Evolutionary conservation across 768 basidiomycete species (phyloP).

Genomic region (Tylopilus sp.): DNA sequence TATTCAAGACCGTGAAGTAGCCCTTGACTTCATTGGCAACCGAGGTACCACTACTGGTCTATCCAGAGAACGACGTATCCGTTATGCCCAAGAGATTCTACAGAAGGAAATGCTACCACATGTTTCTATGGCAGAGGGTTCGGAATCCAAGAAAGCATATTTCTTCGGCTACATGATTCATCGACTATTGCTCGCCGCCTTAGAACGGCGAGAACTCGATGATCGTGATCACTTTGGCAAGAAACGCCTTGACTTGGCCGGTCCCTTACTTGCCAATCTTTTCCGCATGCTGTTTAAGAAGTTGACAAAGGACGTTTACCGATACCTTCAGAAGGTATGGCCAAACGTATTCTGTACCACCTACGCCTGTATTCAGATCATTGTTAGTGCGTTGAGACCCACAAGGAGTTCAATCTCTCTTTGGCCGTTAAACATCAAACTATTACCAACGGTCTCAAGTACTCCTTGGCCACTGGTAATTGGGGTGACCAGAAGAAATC

Average conservation of each 20-base stretch:
- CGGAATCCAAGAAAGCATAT: constrained; percentile 97
- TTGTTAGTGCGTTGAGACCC: constrained; percentile 87
- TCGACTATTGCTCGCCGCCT: constrained; percentile 85
- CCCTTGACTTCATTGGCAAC: constrained; percentile 97
- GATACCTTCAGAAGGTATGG: constrained; percentile 91
- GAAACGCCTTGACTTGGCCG: constrained; percentile 94
- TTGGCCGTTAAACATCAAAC: constrained; percentile 94
- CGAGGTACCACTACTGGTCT: constrained; percentile 94
- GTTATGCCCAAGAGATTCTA: constrained; percentile 95
- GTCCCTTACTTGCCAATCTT: constrained; percentile 91
- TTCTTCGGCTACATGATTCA: constrained; percentile 99
- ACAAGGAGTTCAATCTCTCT: constrained; percentile 90
- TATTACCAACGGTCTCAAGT: constrained; percentile 97
- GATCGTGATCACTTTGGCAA: constrained; percentile 99
- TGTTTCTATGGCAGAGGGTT: constrained; percentile 92
- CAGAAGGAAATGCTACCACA: constrained; percentile 99
- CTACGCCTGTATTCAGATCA: background rate
- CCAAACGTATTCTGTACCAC: background rate
- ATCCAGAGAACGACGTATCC: constrained; percentile 86
- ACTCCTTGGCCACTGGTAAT: constrained; percentile 97
- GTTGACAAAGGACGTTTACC: constrained; percentile 94
- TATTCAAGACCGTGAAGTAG: constrained; percentile 95
- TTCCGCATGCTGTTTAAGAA: constrained; percentile 98
- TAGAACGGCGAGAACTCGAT: constrained; percentile 93
- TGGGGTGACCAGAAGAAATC: constrained; percentile 99